Base-by-base conservation (phyloP, 129 eudicot genomes). In the Ambrosia artemisiifolia region DNA sequence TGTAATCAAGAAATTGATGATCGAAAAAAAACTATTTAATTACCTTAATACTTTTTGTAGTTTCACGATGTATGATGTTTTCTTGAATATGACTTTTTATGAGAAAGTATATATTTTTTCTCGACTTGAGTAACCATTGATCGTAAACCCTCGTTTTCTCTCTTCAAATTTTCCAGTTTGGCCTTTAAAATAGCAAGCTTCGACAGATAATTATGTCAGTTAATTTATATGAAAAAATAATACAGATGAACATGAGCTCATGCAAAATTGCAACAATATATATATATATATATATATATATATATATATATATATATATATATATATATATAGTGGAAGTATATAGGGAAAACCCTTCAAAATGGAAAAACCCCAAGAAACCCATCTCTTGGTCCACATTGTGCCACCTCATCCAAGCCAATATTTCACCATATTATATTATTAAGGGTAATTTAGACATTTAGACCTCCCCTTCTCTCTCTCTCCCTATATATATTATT, bases 91-190 rank as follows among this genome's bases (percentile, higher is more conserved):
- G 79, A 62, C 76, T 82, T 73, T 77, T 80, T 34, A 88, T n/a
- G n/a, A n/a, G n/a, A 63, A 59, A 48, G 65, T 17, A 20, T 16
- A 49, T 83, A 81, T 35, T 77, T 83, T 83, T 79, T 77, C 63
- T 78, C 83, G 7, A 83, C 74, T 60, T 85, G 85, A 83, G 75
- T 64, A 63, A 88, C 82, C 71, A 81, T 66, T 2, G 78, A 74
- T 34, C 77, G 68, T 69, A 88, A 73, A 51, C 84, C 47, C 59
- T 85, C 71, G 49, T 88, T 88, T 79, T 85, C 96, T 20, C 77
- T 56, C 73, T 67, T 88, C 87, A 81, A 71, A 74, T 67, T 71
- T 6, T 75, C 77, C 1, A 88, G 18, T 74, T 88, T 87, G 3
- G 70, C 65, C 44, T 65, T 72, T 66, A 88, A 30, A 34, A 55